A percentile compares a stretch with the other conserved stretches of the same genome.
These are phyloP conservation scores for Pinus tabuliformis DNA, from an alignment of 75 land plant species.

Conservation along the genomic window DNA sequence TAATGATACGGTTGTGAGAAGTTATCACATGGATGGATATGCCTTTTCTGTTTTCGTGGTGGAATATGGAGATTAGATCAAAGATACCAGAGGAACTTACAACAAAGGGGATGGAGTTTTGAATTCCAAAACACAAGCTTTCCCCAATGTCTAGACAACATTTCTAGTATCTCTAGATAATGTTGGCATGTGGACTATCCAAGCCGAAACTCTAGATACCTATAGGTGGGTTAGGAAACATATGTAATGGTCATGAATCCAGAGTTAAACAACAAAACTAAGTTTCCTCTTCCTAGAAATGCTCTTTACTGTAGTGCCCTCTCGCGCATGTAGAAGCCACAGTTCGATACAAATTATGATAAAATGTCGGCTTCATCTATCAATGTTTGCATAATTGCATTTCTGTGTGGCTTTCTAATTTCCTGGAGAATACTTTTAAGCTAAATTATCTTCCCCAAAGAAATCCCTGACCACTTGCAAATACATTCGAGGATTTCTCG, in stretches of 20 bases:
- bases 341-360: background rate
- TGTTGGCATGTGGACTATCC: constrained; percentile 83
- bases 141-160: constrained; percentile 84
- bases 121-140: constrained; percentile 74
- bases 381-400: background rate
- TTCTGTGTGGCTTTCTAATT: background rate
- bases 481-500: background rate
- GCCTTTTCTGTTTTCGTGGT: constrained; percentile 88
- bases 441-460: background rate
- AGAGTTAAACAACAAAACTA: constrained; percentile 55
- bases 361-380: background rate
- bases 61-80: constrained; percentile 85
- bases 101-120: constrained; percentile 89
- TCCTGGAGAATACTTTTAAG: background rate
- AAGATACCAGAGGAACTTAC: constrained; percentile 69
- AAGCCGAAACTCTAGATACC: constrained; percentile 64
- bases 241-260: constrained; percentile 68
- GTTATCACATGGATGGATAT: constrained; percentile 90
- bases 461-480: background rate
- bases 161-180: constrained; percentile 75
- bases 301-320: constrained; percentile 72
- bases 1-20: constrained; percentile 63
- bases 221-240: constrained; percentile 83
- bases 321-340: constrained; percentile 27
- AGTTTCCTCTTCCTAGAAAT: constrained; percentile 65